A percentile compares a stretch with the other conserved stretches of the same genome.
Evolutionary conservation across 1,284 basidiomycete species (phyloP).

Genomic region (Trichosporon asahii): DNA sequence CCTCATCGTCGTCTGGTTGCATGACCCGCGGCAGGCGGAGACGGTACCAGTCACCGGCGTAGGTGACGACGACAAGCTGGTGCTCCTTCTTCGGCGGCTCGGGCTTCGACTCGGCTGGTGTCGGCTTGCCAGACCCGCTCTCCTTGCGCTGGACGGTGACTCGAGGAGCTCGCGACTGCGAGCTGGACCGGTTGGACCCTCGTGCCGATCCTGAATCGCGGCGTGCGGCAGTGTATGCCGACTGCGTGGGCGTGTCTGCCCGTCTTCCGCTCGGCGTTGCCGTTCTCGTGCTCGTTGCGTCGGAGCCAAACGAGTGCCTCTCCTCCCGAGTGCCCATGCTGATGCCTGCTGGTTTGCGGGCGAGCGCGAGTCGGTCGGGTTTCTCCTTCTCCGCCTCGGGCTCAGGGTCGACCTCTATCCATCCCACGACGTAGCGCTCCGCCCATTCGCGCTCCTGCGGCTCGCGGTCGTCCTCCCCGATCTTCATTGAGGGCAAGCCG

Average conservation of each 20-base stretch:
- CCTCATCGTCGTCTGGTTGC: constrained; percentile 16
- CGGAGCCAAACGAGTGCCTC: constrained; percentile 28
- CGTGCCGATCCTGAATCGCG: constrained; percentile 8
- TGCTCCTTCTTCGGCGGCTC: constrained; percentile 9
- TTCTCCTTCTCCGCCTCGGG: constrained; percentile 37
- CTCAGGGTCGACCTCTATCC: constrained; percentile 64
- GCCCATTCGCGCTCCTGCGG: constrained; percentile 62
- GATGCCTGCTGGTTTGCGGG: constrained; percentile 11
- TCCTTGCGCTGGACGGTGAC: constrained; percentile 5
- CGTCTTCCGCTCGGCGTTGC: constrained; percentile 28
- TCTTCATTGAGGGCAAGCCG: constrained; percentile 32
- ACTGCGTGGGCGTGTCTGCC: constrained; percentile 22
- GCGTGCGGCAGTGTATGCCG: background rate
- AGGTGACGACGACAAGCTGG: constrained; percentile 79
- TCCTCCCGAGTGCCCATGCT: constrained; percentile 32
- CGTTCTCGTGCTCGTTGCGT: constrained; percentile 30
- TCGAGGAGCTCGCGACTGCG: background rate
- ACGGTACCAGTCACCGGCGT: constrained; percentile 88
- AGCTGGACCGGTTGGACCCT: background rate
- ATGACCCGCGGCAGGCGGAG: constrained; percentile 61
- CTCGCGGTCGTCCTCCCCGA: constrained; percentile 52
- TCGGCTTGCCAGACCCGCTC: background rate
- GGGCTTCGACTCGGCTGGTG: background rate
- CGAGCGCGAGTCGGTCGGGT: constrained; percentile 6
- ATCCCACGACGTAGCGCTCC: constrained; percentile 77